Evolutionary conservation across 495 filamentous ascomycete species (phyloP).

Genomic region (Penicillium waksmanii): DNA sequence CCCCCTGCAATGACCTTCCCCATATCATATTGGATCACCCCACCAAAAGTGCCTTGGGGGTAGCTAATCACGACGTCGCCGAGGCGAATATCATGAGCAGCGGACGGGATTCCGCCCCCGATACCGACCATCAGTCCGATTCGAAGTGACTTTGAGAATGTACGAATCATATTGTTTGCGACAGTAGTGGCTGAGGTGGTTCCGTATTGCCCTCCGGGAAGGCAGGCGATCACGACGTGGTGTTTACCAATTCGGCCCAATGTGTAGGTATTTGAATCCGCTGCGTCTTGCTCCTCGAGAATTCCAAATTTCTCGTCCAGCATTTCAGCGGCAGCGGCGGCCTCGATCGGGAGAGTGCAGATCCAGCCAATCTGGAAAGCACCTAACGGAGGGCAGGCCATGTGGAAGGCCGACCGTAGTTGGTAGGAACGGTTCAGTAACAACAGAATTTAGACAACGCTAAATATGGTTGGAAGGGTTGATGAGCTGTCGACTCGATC

Average conservation of each 20-base stretch:
- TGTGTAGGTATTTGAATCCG: conserved; percentile 43
- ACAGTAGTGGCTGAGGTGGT: conserved; percentile 42
- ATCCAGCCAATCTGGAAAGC: conserved; percentile 20
- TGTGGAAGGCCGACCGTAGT: conserved; percentile 8
- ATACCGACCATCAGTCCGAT: conserved; percentile 22
- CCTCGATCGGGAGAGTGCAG: conserved; percentile 32
- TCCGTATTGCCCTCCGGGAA: conserved; percentile 46
- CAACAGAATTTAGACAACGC: no score
- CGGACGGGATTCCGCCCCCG: conserved; percentile 21
- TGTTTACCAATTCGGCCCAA: conserved; percentile 48
- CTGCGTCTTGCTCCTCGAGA: conserved; percentile 24
- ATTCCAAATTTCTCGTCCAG: conserved; percentile 50
- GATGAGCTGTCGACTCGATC: no score
- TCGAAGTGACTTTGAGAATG: conserved; percentile 24
- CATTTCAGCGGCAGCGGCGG: conserved; percentile 46
- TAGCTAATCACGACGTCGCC: conserved; percentile 30
- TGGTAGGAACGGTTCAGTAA: no score
- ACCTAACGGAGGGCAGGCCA: conserved; percentile 9
- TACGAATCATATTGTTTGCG: conserved; percentile 41
- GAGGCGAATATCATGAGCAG: conserved; percentile 22
- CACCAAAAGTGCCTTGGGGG: conserved; percentile 16
- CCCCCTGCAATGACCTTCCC: conserved; percentile 26
- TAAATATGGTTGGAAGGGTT: no score
- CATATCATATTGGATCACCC: conserved; percentile 19
- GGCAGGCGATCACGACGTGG: conserved; percentile 46